Percentiles rank a stretch among this genome's conserved stretches.
These are phyloP conservation scores for Begonia fuchsioides DNA, from an alignment of 306 rosid species.

Conservation along the genomic window DNA sequence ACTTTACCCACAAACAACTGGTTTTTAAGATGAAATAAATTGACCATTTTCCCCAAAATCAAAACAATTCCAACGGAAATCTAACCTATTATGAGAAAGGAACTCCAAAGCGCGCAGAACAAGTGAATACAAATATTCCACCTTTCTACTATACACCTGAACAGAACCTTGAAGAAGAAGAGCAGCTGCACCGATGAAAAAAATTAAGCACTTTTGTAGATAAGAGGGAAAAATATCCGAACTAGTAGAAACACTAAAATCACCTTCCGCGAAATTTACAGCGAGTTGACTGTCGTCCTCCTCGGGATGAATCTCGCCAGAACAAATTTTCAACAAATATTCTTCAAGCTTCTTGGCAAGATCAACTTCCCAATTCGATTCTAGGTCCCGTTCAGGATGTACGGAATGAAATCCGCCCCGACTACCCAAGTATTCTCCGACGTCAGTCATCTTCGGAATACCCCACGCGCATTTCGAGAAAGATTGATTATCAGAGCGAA, in stretches of 20 bases:
- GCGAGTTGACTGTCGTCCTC: conserved; percentile 38
- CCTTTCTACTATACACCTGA: conserved; percentile 92
- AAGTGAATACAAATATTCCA: conserved; percentile 72
- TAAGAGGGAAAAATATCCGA: background rate
- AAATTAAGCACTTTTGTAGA: background rate
- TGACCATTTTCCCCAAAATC: background rate
- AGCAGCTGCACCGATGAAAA: conserved; percentile 60
- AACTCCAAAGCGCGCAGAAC: conserved; percentile 89
- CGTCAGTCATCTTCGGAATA: conserved; percentile 36
- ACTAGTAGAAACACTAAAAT: background rate
- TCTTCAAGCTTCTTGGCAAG: conserved; percentile 78
- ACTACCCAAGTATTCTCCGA: conserved; percentile 20
- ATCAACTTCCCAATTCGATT: conserved; percentile 91
- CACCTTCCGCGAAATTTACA: conserved; percentile 88
- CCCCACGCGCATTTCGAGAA: background rate
- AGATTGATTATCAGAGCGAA: background rate
- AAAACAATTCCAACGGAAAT: conserved; percentile 2
- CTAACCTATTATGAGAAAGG: conserved; percentile 83
- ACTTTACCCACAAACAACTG: too few relatives aligned
- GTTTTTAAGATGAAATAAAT: too few relatives aligned
- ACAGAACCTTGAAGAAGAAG: conserved; percentile 86
- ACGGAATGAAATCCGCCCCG: conserved; percentile 39
- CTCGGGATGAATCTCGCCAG: conserved; percentile 51
- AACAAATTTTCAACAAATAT: conserved; percentile 63
- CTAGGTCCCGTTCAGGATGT: conserved; percentile 83